These are phyloP conservation scores for Rubia occidens DNA, from an alignment of 305 asterid genomes.

Conservation along the genomic window DNA sequence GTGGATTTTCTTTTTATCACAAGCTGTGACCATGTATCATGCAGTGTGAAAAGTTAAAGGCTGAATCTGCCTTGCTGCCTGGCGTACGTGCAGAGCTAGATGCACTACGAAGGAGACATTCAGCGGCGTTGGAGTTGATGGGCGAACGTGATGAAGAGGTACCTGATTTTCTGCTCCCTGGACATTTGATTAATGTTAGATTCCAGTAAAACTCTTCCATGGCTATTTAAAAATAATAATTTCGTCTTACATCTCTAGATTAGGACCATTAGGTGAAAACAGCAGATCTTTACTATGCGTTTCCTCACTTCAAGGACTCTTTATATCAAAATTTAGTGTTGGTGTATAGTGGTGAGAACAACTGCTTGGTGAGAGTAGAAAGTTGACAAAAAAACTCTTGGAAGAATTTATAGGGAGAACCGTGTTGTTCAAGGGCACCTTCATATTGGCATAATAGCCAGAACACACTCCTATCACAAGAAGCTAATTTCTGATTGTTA, in stretches of 20 bases:
- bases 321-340: background rate
- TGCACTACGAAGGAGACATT: conserved; percentile 84
- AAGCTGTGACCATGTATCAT: conserved; percentile 14
- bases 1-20: conserved; percentile 2
- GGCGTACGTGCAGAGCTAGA: conserved; percentile 87
- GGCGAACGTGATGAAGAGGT: conserved; percentile 99
- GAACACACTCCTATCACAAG: background rate
- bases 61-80: conserved; percentile 76
- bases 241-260: background rate
- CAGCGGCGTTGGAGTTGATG: conserved; percentile 95
- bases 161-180: conserved; percentile 14
- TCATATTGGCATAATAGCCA: background rate
- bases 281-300: background rate
- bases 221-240: background rate
- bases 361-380: background rate
- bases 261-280: background rate
- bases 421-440: background rate
- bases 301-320: background rate
- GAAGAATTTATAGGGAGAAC: background rate
- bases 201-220: background rate
- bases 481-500: conserved; percentile 6
- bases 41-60: conserved; percentile 78
- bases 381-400: background rate
- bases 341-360: background rate
- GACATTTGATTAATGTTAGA: background rate